These are phyloP conservation scores for Tetrapisispora taiwanensis DNA, from an alignment of 805 yeast species.

Conservation along the genomic window DNA sequence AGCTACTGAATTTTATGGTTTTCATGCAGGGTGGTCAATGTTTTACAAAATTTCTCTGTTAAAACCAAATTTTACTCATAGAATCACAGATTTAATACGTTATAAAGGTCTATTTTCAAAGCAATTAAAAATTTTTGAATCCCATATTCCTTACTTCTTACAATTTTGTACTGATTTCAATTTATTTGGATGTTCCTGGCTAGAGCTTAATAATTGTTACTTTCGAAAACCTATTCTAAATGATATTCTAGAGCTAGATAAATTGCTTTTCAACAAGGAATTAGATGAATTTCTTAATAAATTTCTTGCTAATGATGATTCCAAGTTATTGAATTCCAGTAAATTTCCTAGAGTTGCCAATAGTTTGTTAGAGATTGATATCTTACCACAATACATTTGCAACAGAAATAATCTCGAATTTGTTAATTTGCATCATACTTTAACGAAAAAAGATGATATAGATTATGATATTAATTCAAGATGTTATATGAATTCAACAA, in stretches of 20 bases:
- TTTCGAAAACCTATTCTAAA: slow-evolving; percentile 50
- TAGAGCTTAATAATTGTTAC: slow-evolving; percentile 36
- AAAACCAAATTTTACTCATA: slow-evolving; percentile 48
- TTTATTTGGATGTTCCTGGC: slow-evolving; percentile 76
- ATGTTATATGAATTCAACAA: slow-evolving; percentile 37
- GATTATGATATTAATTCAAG: slow-evolving; percentile 5
- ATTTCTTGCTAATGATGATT: slow-evolving; percentile 8
- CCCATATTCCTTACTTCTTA: slow-evolving; percentile 66
- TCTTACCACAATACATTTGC: slow-evolving; percentile 46
- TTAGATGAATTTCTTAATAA: slow-evolving; percentile 28
- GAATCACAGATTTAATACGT: slow-evolving; percentile 43
- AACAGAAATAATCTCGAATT: slow-evolving; percentile 42
- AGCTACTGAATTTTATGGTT: slow-evolving; percentile 81
- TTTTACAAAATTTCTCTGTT: slow-evolving; percentile 61
- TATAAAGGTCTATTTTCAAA: slow-evolving; percentile 34
- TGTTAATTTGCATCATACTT: slow-evolving; percentile 42
- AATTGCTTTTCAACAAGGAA: slow-evolving; percentile 23
- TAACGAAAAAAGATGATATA: slow-evolving; percentile 30
- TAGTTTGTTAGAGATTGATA: slow-evolving; percentile 62
- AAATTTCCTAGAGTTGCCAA: slow-evolving; percentile 45
- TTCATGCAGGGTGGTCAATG: slow-evolving; percentile 49
- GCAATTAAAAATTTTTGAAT: slow-evolving; percentile 50
- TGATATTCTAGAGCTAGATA: slow-evolving; percentile 22
- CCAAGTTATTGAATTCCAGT: slow-evolving; percentile 9
- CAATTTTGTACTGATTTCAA: slow-evolving; percentile 82